Evolutionary conservation across 2,329 filamentous ascomycete genomes (phyloP).

Genomic region (Scedosporium boydii): DNA sequence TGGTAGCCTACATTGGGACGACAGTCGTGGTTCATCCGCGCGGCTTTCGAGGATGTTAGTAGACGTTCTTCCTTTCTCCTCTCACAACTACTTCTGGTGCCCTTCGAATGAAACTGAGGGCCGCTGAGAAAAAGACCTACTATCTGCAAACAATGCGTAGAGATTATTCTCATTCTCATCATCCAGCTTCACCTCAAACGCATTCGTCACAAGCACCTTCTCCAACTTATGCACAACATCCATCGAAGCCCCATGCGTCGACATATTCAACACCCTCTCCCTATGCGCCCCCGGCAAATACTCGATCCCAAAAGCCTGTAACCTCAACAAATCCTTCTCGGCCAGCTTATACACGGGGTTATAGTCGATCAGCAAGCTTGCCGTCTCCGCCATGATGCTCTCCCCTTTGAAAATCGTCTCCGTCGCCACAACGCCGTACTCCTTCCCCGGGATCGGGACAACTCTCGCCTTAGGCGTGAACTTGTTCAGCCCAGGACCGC

Average conservation of each 20-base stretch:
- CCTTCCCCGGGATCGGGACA: slow-evolving; percentile 27
- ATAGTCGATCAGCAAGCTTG: slow-evolving; percentile 29
- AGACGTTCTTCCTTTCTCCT: neutral
- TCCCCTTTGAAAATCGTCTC: slow-evolving; percentile 24
- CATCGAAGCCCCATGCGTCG: slow-evolving; percentile 20
- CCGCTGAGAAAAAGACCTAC: slow-evolving; percentile 13
- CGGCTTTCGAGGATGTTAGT: slow-evolving; percentile 15
- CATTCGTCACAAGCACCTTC: slow-evolving; percentile 26
- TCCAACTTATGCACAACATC: slow-evolving; percentile 20
- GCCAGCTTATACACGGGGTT: slow-evolving; percentile 21
- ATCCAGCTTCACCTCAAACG: slow-evolving; percentile 26
- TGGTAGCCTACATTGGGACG: slow-evolving; percentile 33
- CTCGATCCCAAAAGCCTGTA: slow-evolving; percentile 22
- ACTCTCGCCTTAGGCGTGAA: slow-evolving; percentile 19
- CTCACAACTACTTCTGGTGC: no score
- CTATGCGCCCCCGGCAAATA: slow-evolving; percentile 21
- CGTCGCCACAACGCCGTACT: slow-evolving; percentile 25
- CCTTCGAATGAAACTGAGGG: neutral
- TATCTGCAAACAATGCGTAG: slow-evolving; percentile 29
- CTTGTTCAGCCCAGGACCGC: neutral
- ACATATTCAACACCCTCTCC: slow-evolving; percentile 23
- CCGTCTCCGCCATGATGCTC: slow-evolving; percentile 27
- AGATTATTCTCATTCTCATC: slow-evolving; percentile 21
- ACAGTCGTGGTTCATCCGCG: slow-evolving; percentile 35
- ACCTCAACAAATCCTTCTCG: slow-evolving; percentile 14